These are phyloP conservation scores for Ustilago hordei DNA, from an alignment of 1,284 basidiomycete species.

Conservation along the genomic window DNA sequence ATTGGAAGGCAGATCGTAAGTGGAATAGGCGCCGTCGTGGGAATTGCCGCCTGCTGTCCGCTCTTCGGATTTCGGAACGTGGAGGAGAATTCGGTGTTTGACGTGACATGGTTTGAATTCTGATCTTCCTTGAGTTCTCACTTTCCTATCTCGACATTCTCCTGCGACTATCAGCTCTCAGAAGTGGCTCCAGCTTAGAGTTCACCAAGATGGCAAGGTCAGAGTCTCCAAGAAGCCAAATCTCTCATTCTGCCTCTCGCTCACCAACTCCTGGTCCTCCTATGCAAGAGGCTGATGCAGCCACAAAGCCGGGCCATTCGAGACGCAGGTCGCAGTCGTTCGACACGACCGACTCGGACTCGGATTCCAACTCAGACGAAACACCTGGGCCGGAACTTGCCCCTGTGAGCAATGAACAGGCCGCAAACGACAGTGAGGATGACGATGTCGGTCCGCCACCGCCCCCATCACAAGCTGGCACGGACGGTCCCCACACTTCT, in stretches of 20 bases:
- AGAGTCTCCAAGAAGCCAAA: neutral
- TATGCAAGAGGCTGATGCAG: neutral
- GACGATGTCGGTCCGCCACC: conserved; percentile 32
- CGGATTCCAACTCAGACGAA: conserved; percentile 17
- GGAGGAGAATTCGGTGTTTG: neutral
- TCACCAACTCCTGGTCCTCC: conserved; percentile 21
- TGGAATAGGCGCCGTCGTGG: neutral
- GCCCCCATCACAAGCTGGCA: conserved; percentile 8
- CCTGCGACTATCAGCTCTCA: neutral
- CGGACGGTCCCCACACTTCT: neutral
- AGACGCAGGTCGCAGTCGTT: conserved; percentile 30
- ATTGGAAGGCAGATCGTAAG: neutral
- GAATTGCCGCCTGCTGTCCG: neutral
- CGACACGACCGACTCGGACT: conserved; percentile 27
- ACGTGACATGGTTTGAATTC: neutral
- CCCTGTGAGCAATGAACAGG: neutral
- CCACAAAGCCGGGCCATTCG: neutral
- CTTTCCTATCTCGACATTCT: neutral
- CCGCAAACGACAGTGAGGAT: conserved; percentile 4
- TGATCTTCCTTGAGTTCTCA: neutral
- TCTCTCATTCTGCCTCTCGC: conserved; percentile 5
- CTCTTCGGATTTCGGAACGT: conserved; percentile 5
- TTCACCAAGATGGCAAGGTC: neutral
- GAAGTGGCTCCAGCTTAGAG: neutral
- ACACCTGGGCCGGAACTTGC: conserved; percentile 18